A percentile compares a stretch with the other conserved stretches of the same genome.
Evolutionary conservation across 2,329 filamentous ascomycete species (phyloP).

Genomic region (Cladosporium velox): DNA sequence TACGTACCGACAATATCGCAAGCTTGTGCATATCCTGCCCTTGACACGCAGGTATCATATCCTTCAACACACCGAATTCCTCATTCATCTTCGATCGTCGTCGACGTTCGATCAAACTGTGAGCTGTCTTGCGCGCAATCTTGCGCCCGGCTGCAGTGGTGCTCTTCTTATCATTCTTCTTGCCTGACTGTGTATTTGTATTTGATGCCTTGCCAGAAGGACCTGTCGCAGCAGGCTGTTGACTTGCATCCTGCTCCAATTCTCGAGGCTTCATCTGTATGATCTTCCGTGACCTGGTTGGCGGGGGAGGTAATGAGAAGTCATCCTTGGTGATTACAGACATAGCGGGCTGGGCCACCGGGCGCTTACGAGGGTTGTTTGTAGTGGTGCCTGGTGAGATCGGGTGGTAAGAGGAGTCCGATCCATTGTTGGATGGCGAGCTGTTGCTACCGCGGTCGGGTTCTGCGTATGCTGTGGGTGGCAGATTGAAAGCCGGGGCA

Average conservation of each 20-base stretch:
- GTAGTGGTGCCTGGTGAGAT: slow-evolving; percentile 45
- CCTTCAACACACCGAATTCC: slow-evolving; percentile 89
- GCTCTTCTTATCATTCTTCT: slow-evolving; percentile 70
- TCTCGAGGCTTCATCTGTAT: slow-evolving; percentile 89
- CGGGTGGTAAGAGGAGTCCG: slow-evolving; percentile 55
- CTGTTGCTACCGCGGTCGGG: slow-evolving; percentile 49
- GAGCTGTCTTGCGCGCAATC: slow-evolving; percentile 92
- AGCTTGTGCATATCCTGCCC: slow-evolving; percentile 97
- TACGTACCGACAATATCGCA: slow-evolving; percentile 81
- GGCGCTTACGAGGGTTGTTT: slow-evolving; percentile 22
- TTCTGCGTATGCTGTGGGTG: slow-evolving; percentile 67
- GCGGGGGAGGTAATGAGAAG: slow-evolving; percentile 86
- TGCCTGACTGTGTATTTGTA: slow-evolving; percentile 39
- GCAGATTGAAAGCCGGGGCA: slow-evolving; percentile 72
- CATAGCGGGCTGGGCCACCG: slow-evolving; percentile 18
- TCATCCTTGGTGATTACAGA: slow-evolving; percentile 54
- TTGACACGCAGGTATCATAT: slow-evolving; percentile 93
- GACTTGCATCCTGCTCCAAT: slow-evolving; percentile 33
- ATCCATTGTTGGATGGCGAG: slow-evolving; percentile 50
- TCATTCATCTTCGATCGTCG: slow-evolving; percentile 98
- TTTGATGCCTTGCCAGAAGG: slow-evolving; percentile 25
- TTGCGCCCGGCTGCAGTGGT: slow-evolving; percentile 88
- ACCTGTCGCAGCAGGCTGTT: slow-evolving; percentile 19
- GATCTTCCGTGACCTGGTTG: slow-evolving; percentile 89
- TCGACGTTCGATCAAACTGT: slow-evolving; percentile 89